Evolutionary conservation across 2,329 filamentous ascomycete species (phyloP).

Genomic region (Penicillium nordicum): DNA sequence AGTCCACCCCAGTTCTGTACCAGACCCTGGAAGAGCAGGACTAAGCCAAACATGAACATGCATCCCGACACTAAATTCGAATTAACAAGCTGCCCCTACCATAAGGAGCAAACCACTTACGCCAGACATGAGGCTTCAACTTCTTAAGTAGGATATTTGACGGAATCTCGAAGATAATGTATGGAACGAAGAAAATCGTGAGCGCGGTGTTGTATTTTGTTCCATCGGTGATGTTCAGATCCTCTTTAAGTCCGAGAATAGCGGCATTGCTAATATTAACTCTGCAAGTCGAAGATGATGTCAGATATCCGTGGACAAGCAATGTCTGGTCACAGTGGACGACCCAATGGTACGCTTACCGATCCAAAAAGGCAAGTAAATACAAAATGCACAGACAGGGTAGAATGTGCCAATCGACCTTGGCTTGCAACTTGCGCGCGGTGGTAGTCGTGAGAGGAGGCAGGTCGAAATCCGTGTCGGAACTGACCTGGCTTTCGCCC

Average conservation of each 20-base stretch:
- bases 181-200: slow-evolving; percentile 79
- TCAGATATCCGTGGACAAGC: slow-evolving; percentile 4
- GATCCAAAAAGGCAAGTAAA: slow-evolving; percentile 63
- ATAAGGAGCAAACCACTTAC: slow-evolving; percentile 30
- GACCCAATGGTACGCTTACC: slow-evolving; percentile 30
- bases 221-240: slow-evolving; percentile 55
- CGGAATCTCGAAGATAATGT: slow-evolving; percentile 63
- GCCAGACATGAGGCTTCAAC: slow-evolving; percentile 65
- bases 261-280: slow-evolving; percentile 79
- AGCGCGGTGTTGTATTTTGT: slow-evolving; percentile 70
- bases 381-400: slow-evolving; percentile 72
- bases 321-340: not conserved
- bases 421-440: slow-evolving; percentile 63
- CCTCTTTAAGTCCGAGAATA: slow-evolving; percentile 61
- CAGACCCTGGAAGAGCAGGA: slow-evolving; percentile 72
- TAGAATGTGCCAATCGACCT: slow-evolving; percentile 68
- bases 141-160: slow-evolving; percentile 70
- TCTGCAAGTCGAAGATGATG: slow-evolving; percentile 32
- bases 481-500: slow-evolving; percentile 19
- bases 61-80: slow-evolving; percentile 59
- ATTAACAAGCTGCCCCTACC: not conserved
- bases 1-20: slow-evolving; percentile 74
- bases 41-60: slow-evolving; percentile 79
- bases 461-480: slow-evolving; percentile 21
- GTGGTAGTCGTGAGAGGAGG: slow-evolving; percentile 37